phyloP scores from a whole-genome alignment of 148 eudicot genomes.

The Camellia granthamiana region DNA sequence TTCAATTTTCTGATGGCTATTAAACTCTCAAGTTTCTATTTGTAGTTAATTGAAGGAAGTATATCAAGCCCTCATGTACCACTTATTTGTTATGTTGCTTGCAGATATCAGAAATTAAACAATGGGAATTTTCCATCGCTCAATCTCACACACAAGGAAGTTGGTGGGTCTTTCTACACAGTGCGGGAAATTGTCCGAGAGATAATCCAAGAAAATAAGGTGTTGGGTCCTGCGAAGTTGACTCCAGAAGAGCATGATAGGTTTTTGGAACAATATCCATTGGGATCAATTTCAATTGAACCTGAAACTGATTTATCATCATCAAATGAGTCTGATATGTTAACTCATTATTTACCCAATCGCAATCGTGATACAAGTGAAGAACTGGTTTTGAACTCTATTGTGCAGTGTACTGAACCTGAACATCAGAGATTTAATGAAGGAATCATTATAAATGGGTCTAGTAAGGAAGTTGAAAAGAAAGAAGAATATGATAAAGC shows the following conservation, averaged over 20 bases:
- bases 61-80: not conserved
- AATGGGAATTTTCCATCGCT: slow-evolving; percentile 82
- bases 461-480: slow-evolving; percentile 23
- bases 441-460: slow-evolving; percentile 13
- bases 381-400: slow-evolving; percentile 24
- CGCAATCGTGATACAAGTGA: slow-evolving; percentile 16
- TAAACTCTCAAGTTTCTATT: too few relatives aligned
- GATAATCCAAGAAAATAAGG: slow-evolving; percentile 84
- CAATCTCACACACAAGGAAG: slow-evolving; percentile 85
- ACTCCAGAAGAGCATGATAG: slow-evolving; percentile 36
- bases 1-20: slow-evolving; percentile 3
- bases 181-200: slow-evolving; percentile 88
- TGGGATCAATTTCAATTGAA: slow-evolving; percentile 50
- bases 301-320: slow-evolving; percentile 31
- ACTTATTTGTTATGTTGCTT: slow-evolving; percentile 15
- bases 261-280: slow-evolving; percentile 36
- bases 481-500: slow-evolving; percentile 25
- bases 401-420: slow-evolving; percentile 24
- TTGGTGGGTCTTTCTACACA: slow-evolving; percentile 93
- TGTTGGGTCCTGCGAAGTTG: slow-evolving; percentile 70
- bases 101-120: slow-evolving; percentile 73
- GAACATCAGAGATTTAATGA: slow-evolving; percentile 19
- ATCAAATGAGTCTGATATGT: slow-evolving; percentile 21
- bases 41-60: not conserved
- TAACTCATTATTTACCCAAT: slow-evolving; percentile 7